Conservation (phyloP, 129 eudicot genomes). For the Arctium lappa region DNA sequence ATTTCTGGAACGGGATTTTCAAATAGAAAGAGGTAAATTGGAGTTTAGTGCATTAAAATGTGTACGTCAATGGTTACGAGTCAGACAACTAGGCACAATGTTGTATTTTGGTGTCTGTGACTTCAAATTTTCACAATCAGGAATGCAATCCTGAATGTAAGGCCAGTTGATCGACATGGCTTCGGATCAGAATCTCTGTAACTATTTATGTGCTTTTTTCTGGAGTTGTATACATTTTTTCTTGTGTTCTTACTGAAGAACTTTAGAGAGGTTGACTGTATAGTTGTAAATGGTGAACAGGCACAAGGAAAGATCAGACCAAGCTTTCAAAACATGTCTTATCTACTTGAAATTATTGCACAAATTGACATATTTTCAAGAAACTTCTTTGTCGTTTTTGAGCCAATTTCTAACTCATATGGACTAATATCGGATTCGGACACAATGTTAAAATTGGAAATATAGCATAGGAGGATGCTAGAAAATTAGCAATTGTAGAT, state of each 20-base stretch:
- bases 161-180: neutral
- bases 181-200: neutral
- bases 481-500: neutral
- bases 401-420: neutral
- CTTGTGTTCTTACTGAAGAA: neutral
- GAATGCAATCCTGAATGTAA: neutral
- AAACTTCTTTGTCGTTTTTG: neutral
- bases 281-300: neutral
- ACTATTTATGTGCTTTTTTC: neutral
- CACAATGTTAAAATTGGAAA: neutral
- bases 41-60: neutral
- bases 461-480: neutral
- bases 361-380: neutral
- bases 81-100: neutral
- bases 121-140: neutral
- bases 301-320: neutral
- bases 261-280: neutral
- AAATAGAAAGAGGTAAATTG: neutral
- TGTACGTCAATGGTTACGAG: neutral
- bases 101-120: neutral
- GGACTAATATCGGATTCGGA: neutral
- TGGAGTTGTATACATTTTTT: neutral
- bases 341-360: neutral
- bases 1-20: neutral
- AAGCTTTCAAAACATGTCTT: neutral